Evolutionary conservation across 371 early-diverging fungal genomes (phyloP), one percentile per base, ranked within the genome.

Genomic region (Mucor ambiguus): DNA sequence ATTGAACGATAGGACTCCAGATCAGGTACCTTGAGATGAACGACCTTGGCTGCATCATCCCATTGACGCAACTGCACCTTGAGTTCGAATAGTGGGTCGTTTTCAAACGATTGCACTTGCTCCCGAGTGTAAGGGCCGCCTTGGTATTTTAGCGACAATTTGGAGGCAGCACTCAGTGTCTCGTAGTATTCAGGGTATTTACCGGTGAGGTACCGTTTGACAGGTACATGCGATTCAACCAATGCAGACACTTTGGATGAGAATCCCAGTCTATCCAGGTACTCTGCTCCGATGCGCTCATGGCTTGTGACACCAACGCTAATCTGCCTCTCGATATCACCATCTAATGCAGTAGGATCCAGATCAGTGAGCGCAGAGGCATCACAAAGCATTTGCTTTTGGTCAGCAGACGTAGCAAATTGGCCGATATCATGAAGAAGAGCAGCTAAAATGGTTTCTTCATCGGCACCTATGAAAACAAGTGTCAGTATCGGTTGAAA

Each of bases 341-440:
- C 35, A 46, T 55, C 20, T 7, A 32, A 49, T 16, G 67, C 64
- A 44, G 49, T 32, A n/a, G 71, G 68, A 46, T 71, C 79, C 5
- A 71, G 61, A 28, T 58, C 69, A n/a, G 58, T 44, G 11, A 73
- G 26, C 16, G 61, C 74, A 20, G 69, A 54, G 18, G 80, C 79
- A 41, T 81, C 75, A 32, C 73, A 80, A 1, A 82, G 66, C 79
- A 85, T 85, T 56, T 77, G 79, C 35, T 73, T 79, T n/a, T 79
- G 77, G 49, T 80, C 77, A 11, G 65, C 57, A 16, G 79, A 72
- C 14, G 82, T 74, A 35, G 81, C 72, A 49, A 86, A 85, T 38
- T 85, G 86, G 30, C 86, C 86, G 69, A 86, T 83, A 54, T 86
- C 86, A 64, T 85, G 86, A 29, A 86, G 75, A 11, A 86, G 68